A percentile compares a stretch with the other conserved stretches of the same genome.
Conservation (phyloP, 164 flowering plant species). For the Saururus chinensis region DNA sequence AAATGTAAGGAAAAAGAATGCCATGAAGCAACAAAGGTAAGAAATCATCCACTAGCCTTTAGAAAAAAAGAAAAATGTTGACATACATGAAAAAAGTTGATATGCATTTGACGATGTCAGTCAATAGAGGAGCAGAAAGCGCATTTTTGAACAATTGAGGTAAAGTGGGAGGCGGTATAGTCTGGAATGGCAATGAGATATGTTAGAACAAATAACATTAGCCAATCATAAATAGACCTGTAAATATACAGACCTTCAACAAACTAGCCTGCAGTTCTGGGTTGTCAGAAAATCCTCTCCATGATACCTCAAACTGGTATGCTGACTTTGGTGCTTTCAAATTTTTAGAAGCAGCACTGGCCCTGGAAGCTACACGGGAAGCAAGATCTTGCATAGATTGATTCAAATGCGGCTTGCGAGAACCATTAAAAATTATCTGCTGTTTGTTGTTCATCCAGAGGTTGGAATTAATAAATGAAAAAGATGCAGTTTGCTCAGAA, state of each 20-base stretch:
- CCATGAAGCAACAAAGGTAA: background rate
- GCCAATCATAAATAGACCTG: background rate
- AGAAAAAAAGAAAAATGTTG: background rate
- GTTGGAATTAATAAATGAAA: background rate
- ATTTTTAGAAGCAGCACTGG: conserved; percentile 54
- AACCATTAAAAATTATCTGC: conserved; percentile 26
- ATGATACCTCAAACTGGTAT: conserved; percentile 81
- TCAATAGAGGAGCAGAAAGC: conserved; percentile 57
- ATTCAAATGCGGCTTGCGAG: conserved; percentile 31
- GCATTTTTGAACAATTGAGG: conserved; percentile 82
- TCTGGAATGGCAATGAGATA: background rate
- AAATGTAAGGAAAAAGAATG: background rate
- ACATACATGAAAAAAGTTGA: conserved; percentile 73
- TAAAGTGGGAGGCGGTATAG: conserved; percentile 44
- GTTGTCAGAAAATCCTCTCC: conserved; percentile 80
- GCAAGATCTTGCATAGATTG: conserved; percentile 79
- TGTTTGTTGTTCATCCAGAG: background rate
- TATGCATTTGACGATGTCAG: conserved; percentile 66
- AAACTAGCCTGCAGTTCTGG: conserved; percentile 48
- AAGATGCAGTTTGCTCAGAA: no score
- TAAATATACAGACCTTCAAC: conserved; percentile 50
- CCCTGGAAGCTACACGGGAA: conserved; percentile 72
- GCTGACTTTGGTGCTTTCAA: conserved; percentile 73
- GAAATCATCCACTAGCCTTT: background rate
- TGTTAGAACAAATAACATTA: background rate